Base-by-base conservation (phyloP, 306 rosid genomes). In the Medicago ruthenica region DNA sequence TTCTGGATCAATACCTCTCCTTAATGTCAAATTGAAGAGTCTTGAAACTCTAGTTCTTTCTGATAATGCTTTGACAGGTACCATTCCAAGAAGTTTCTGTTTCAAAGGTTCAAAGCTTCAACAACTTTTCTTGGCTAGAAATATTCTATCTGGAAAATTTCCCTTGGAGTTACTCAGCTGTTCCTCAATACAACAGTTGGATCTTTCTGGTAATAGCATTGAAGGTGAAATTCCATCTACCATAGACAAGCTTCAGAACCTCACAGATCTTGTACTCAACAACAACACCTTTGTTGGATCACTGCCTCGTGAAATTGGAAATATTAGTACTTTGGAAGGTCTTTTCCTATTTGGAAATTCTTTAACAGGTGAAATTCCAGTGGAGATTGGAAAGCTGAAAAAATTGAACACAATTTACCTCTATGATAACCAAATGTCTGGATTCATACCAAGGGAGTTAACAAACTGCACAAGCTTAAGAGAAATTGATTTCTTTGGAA, bases 401-500 rank as follows among this genome's bases (percentile, higher is more conserved):
- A 84, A 80, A 44, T 76, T 95, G 82, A 73, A 73, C 62, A 31
- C 59, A 81, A 79, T 95, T 75, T 92, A 86, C 85, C 93, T 95
- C 63, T 95, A 95, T 68, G 97, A 95, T 9, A 95, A 95, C 84
- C 96, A 89, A 75, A 86, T 95, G 88, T 87, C 92, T 39, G 97
- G 98, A 77, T 61, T 79, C 0, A 89, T 95, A 69, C 97, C 97
- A 18, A 83, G 75, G 54, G 98, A 86, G 89, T 55, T 95, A 42
- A 92, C 98, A 76, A 90, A 92, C 82, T 87, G 97, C 85, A 76
- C 93, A 55, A 89, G 88, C 75, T 83, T 95, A 68, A 82, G 74
- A 24, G 92, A 71, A 80, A 74, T 95, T 31, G 99, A 95, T 78
- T 95, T 95, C 84, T 95, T 90, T 59, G 97, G 97, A 37, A 95